phyloP scores from a whole-genome alignment of 768 basidiomycete genomes.

The Termitomyces sp. region DNA sequence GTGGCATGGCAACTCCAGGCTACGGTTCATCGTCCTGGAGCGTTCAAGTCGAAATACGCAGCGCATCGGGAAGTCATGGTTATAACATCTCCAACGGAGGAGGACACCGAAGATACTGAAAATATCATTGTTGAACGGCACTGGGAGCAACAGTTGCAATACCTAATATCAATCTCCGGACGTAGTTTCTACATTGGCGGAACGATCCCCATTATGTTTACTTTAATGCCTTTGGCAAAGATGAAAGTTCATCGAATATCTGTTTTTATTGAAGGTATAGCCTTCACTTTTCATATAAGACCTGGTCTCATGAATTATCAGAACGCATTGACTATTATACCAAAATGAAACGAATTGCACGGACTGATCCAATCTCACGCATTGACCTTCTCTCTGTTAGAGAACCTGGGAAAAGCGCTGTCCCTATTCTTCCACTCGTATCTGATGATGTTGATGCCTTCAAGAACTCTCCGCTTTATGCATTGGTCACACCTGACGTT shows the following conservation, averaged over 20 bases:
- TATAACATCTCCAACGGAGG: slow-evolving; percentile 72
- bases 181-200: slow-evolving; percentile 83
- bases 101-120: slow-evolving; percentile 78
- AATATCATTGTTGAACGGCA: slow-evolving; percentile 80
- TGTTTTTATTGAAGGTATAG: slow-evolving; percentile 75
- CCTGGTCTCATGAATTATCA: slow-evolving; percentile 20
- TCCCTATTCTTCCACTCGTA: slow-evolving; percentile 72
- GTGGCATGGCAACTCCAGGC: slow-evolving; percentile 80
- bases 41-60: slow-evolving; percentile 66
- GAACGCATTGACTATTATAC: slow-evolving; percentile 83
- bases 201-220: slow-evolving; percentile 70
- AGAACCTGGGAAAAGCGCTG: slow-evolving; percentile 42
- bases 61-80: slow-evolving; percentile 69
- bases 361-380: slow-evolving; percentile 60
- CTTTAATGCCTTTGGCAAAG: slow-evolving; percentile 79
- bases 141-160: slow-evolving; percentile 88
- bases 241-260: slow-evolving; percentile 73
- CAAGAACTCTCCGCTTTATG: slow-evolving; percentile 59
- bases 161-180: slow-evolving; percentile 67
- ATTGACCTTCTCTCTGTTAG: slow-evolving; percentile 61
- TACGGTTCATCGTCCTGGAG: slow-evolving; percentile 76
- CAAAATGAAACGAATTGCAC: slow-evolving; percentile 56
- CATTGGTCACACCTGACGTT: slow-evolving; percentile 40
- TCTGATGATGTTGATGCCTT: slow-evolving; percentile 63
- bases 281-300: neutral